Conservation (phyloP, 352 stramenopile species). For the Phytophthora hybrid region DNA sequence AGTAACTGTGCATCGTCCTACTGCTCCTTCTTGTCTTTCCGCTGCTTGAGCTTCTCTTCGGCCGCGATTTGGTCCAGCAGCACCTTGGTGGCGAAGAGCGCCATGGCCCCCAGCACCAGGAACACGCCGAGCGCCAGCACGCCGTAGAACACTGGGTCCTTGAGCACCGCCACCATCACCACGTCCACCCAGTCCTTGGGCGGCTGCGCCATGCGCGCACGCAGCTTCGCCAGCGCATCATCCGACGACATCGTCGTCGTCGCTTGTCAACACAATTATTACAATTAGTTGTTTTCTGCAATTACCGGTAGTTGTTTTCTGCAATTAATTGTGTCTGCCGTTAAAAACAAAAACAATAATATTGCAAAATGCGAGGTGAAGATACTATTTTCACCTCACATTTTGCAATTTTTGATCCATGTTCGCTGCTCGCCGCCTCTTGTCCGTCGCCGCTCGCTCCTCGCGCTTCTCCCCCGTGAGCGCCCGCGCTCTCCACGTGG, state of each 20-base stretch:
- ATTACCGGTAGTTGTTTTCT: neutral
- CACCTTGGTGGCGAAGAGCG: conserved; percentile 65
- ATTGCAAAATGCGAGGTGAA: too few relatives aligned
- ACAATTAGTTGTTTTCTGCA: too few relatives aligned
- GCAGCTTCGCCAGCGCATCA: conserved; percentile 43
- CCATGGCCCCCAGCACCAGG: conserved; percentile 55
- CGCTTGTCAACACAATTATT: neutral
- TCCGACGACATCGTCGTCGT: conserved; percentile 19
- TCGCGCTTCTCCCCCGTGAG: conserved; percentile 22
- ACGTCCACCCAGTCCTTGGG: conserved; percentile 73
- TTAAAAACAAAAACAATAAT: too few relatives aligned
- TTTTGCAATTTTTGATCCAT: conserved; percentile 12
- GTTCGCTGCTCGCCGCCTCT: conserved; percentile 22
- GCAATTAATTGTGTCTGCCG: too few relatives aligned
- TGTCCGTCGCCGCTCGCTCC: conserved; percentile 26
- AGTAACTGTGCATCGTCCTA: conserved; percentile 28
- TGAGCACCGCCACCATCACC: conserved; percentile 65
- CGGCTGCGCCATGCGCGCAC: conserved; percentile 57
- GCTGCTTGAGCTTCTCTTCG: conserved; percentile 48
- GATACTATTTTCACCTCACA: neutral
- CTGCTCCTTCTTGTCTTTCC: conserved; percentile 20
- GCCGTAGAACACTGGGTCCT: conserved; percentile 74
- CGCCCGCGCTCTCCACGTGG: conserved; percentile 60
- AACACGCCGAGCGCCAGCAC: conserved; percentile 51
- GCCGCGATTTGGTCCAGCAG: conserved; percentile 66